Percentiles rank a stretch among this genome's conserved stretches.
Conservation (phyloP, 176 grass and related monocot species). For the Calamus simplicifolius region DNA sequence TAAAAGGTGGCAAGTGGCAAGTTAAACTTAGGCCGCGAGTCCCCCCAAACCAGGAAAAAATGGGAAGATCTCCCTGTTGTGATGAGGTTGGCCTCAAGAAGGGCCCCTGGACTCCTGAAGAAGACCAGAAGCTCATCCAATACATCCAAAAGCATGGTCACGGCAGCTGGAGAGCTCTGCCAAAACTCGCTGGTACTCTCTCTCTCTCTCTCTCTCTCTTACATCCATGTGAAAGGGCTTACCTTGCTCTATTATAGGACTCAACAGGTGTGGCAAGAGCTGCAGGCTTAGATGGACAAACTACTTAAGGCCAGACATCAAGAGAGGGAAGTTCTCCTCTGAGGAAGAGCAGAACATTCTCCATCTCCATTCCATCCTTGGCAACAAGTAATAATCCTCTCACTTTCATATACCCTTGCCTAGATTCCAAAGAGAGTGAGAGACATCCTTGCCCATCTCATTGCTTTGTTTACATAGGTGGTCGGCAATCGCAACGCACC, state of each 20-base stretch:
- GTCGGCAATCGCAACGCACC: slow-evolving; percentile 10
- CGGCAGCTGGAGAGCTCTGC: slow-evolving; percentile 13
- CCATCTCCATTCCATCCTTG: slow-evolving; percentile 8
- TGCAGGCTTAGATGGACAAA: slow-evolving; percentile 13
- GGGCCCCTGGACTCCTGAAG: slow-evolving; percentile 15
- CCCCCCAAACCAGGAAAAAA: not conserved
- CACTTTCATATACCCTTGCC: not conserved
- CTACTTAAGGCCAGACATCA: slow-evolving; percentile 15
- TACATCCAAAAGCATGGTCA: slow-evolving; percentile 14
- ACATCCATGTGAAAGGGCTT: too few relatives aligned
- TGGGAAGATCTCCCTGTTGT: slow-evolving; percentile 12
- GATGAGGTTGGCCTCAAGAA: slow-evolving; percentile 14
- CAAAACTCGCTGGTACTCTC: too few relatives aligned
- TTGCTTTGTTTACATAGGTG: not conserved
- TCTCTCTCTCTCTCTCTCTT: too few relatives aligned
- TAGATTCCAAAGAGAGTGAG: too few relatives aligned
- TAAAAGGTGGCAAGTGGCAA: too few relatives aligned
- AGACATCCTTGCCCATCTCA: too few relatives aligned
- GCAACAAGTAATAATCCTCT: slow-evolving; percentile 8
- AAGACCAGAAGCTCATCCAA: slow-evolving; percentile 1
- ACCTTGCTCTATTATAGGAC: not conserved
- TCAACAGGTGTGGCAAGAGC: slow-evolving; percentile 13
- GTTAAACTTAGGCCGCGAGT: too few relatives aligned
- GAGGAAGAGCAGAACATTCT: slow-evolving; percentile 14
- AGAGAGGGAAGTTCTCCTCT: slow-evolving; percentile 8